Evolutionary conservation across 2,329 filamentous ascomycete genomes (phyloP).

Genomic region (Didymella pomorum): DNA sequence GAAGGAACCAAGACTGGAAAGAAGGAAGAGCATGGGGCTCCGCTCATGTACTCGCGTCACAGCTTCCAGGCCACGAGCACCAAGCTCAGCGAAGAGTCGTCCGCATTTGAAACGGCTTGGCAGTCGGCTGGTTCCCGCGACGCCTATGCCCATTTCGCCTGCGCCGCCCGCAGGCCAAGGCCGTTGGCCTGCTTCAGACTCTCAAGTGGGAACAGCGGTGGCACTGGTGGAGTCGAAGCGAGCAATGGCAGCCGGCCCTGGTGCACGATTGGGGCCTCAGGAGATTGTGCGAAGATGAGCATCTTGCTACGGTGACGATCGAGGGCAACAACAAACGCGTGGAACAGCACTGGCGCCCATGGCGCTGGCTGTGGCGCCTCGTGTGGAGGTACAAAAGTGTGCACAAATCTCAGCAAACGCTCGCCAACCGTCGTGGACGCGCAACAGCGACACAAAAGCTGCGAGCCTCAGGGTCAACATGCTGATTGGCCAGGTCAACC

Average conservation of each 20-base stretch:
- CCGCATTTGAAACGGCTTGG: conserved; percentile 51
- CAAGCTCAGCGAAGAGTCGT: conserved; percentile 45
- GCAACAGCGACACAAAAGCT: conserved; percentile 1
- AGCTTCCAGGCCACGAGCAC: conserved; percentile 35
- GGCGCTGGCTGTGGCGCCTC: conserved; percentile 12
- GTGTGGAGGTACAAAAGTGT: conserved; percentile 12
- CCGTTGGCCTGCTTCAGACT: conserved; percentile 35
- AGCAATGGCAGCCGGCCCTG: conserved; percentile 13
- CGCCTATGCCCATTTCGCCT: conserved; percentile 36
- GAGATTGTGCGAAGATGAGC: conserved; percentile 23
- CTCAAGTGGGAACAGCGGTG: conserved; percentile 19
- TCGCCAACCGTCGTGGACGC: conserved; percentile 15
- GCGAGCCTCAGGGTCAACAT: conserved; percentile 14
- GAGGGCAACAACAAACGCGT: conserved; percentile 14
- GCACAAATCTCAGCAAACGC: conserved; percentile 22
- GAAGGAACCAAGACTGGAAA: conserved; percentile 30
- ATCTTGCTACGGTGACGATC: conserved; percentile 3
- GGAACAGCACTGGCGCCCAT: conserved; percentile 11
- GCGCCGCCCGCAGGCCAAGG: conserved; percentile 35
- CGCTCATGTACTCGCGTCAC: conserved; percentile 43
- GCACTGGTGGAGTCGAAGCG: conserved; percentile 16
- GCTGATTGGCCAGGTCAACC: conserved; percentile 27
- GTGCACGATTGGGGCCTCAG: conserved; percentile 29
- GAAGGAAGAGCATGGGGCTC: conserved; percentile 25
- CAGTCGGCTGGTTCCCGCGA: conserved; percentile 39